Conservation (phyloP, 495 filamentous ascomycete species). For the Lentithecium fluviatile region DNA sequence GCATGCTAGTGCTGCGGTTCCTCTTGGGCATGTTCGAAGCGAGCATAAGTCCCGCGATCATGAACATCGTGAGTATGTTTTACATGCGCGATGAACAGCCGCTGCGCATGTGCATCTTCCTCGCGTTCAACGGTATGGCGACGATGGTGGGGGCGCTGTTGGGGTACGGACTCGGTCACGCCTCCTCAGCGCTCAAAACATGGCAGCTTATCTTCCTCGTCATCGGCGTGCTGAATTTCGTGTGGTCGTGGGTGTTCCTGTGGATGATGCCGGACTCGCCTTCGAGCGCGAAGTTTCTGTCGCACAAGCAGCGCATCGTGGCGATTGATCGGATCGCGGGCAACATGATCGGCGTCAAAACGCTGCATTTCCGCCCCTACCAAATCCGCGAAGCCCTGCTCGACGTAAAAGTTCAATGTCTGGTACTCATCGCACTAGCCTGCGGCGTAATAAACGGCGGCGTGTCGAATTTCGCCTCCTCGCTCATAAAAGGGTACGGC, state of each 20-base stretch:
- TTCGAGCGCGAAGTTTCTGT: constrained; percentile 46
- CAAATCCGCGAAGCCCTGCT: constrained; percentile 59
- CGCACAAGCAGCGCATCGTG: constrained; percentile 32
- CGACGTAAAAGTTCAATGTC: constrained; percentile 64
- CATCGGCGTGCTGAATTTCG: constrained; percentile 52
- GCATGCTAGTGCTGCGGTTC: constrained; percentile 55
- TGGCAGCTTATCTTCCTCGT: constrained; percentile 38
- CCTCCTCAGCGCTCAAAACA: constrained; percentile 28
- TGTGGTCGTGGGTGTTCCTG: constrained; percentile 44
- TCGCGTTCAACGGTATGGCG: constrained; percentile 37
- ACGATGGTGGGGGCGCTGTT: constrained; percentile 48
- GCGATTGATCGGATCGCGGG: constrained; percentile 30
- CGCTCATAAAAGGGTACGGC: constrained; percentile 63
- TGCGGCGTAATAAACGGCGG: constrained; percentile 56
- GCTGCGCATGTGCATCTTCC: constrained; percentile 45
- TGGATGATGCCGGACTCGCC: constrained; percentile 51
- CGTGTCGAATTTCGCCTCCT: constrained; percentile 60
- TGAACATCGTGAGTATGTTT: constrained; percentile 48
- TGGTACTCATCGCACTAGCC: constrained; percentile 60
- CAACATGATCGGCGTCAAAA: constrained; percentile 39
- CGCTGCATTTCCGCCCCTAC: constrained; percentile 29
- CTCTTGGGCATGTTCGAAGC: constrained; percentile 60
- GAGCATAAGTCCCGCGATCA: constrained; percentile 42
- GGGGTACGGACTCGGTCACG: constrained; percentile 52
- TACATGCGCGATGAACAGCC: constrained; percentile 60